Evolutionary conservation across 2,329 filamentous ascomycete genomes (phyloP).

Genomic region (Chalaropsis thielavioides): DNA sequence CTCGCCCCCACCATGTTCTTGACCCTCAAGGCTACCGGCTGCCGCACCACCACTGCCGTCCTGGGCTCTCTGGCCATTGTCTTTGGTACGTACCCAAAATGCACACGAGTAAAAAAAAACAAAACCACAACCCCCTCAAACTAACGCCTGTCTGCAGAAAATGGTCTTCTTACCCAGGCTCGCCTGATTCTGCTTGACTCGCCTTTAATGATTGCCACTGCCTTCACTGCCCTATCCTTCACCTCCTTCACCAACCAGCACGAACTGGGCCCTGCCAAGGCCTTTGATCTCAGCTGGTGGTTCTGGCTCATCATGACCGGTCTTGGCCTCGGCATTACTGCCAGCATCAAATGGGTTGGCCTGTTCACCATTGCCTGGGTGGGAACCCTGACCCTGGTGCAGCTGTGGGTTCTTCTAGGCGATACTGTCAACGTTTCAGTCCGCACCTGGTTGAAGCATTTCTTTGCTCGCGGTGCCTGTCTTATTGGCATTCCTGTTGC

Average conservation of each 20-base stretch:
- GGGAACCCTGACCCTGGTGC: slow-evolving; percentile 72
- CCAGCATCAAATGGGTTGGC: slow-evolving; percentile 97
- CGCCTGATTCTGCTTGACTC: slow-evolving; percentile 93
- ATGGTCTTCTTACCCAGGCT: slow-evolving; percentile 87
- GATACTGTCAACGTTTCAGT: slow-evolving; percentile 75
- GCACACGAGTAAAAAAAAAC: neutral
- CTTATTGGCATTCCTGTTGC: slow-evolving; percentile 74
- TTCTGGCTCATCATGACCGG: slow-evolving; percentile 89
- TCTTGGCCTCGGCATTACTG: slow-evolving; percentile 73
- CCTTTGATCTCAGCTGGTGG: slow-evolving; percentile 89
- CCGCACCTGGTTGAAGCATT: slow-evolving; percentile 82
- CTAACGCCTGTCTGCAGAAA: slow-evolving; percentile 44
- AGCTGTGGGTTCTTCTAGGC: slow-evolving; percentile 89
- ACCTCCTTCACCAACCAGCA: slow-evolving; percentile 93
- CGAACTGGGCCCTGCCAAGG: slow-evolving; percentile 75
- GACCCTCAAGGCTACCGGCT: slow-evolving; percentile 80
- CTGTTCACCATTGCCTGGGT: slow-evolving; percentile 99
- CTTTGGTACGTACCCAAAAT: slow-evolving; percentile 54
- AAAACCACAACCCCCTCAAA: neutral
- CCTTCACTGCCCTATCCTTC: slow-evolving; percentile 79
- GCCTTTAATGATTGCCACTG: slow-evolving; percentile 83
- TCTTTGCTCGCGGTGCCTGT: slow-evolving; percentile 80
- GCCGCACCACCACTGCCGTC: slow-evolving; percentile 68
- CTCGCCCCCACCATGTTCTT: slow-evolving; percentile 88
- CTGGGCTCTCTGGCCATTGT: slow-evolving; percentile 78